Percentiles rank a stretch among this genome's conserved stretches.
These are phyloP conservation scores for Fusarium albosuccineum DNA, from an alignment of 2,329 filamentous ascomycete species.

Conservation along the genomic window DNA sequence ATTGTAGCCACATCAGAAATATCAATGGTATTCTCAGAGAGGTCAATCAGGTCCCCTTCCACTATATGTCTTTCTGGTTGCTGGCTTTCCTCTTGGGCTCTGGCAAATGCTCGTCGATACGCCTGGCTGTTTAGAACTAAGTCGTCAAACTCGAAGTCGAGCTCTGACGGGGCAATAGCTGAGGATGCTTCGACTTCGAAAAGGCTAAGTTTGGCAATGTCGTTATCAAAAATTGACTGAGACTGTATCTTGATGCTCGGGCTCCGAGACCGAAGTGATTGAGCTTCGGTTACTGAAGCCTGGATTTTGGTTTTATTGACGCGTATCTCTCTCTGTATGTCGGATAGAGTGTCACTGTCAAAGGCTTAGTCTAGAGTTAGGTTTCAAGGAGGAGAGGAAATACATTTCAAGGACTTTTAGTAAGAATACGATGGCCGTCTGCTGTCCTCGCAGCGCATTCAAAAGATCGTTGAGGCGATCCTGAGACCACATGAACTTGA, in stretches of 20 bases:
- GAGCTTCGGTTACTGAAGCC: not conserved
- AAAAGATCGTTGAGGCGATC: slow-evolving; percentile 1
- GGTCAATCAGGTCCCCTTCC: slow-evolving; percentile 6
- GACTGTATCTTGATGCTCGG: not conserved
- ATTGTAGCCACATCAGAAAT: not conserved
- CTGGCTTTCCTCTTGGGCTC: not conserved
- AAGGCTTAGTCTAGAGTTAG: not conserved
- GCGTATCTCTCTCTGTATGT: slow-evolving; percentile 1
- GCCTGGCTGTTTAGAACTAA: slow-evolving; percentile 7
- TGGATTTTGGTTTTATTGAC: not conserved
- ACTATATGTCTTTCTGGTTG: not conserved
- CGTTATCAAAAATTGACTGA: slow-evolving; percentile 8
- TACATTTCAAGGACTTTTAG: slow-evolving; percentile 1
- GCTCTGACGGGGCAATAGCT: slow-evolving; percentile 8
- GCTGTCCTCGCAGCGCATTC: not conserved
- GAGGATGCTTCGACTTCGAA: not conserved
- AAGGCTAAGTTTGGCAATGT: not conserved
- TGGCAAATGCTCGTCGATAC: slow-evolving; percentile 4
- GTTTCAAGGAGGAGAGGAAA: not conserved
- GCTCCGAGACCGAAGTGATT: slow-evolving; percentile 6
- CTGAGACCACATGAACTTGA: slow-evolving; percentile 22
- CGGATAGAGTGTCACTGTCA: not conserved
- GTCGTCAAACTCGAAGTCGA: slow-evolving; percentile 12
- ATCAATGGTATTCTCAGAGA: not conserved
- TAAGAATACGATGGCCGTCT: slow-evolving; percentile 1